Base-by-base conservation (phyloP, 2,329 filamentous ascomycete species). In the Sporothrix humicola region DNA sequence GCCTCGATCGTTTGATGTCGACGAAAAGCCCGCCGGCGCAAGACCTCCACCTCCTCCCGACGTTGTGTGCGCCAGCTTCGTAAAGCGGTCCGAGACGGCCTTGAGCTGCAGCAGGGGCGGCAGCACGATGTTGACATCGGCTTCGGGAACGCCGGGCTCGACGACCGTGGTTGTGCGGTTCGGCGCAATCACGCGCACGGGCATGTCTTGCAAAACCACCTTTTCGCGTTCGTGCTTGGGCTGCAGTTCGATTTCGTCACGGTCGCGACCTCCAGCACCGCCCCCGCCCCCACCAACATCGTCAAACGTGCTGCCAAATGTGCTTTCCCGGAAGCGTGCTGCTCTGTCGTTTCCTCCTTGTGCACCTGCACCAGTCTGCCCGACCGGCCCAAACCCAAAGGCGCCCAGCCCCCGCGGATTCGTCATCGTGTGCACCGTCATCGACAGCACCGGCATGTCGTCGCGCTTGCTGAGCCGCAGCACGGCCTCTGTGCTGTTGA, bases 401-500 rank as follows among this genome's bases (percentile, higher is more conserved):
- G 77, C 78, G 26, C 78, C 79, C n/a, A 80, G 79, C 26, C 81
- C 78, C 15, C 82, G 80, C 61, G 79, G 79, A 74, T 86, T 89
- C 10, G 92, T 91, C 74, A 90, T 91, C 37, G 93, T 94, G 37
- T 92, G 92, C 79, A 99, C 95, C 13, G 95, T 98, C 81, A 99
- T 90, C 76, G 92, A 95, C 1, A 99, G 88, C 66, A 98, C 87
- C 0, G 96, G 96, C 31, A 95, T 84, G 78, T 92, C 92, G 77
- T 97, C 93, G 80, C 96, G 97, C 82, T 98, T 98, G 31, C 95
- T 98, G 58, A 99, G 89, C 54, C 95, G 92, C 54, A 99, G 89
- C 15, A 92, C 92, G 72, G 95, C 94, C 20, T 93, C 92, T 20
- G 91, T 90, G 78, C 93, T 93, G 79, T 93, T 91, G 71, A 92